These are phyloP conservation scores for Metarhizium humberi DNA, from an alignment of 2,329 filamentous ascomycete genomes.

Conservation along the genomic window DNA sequence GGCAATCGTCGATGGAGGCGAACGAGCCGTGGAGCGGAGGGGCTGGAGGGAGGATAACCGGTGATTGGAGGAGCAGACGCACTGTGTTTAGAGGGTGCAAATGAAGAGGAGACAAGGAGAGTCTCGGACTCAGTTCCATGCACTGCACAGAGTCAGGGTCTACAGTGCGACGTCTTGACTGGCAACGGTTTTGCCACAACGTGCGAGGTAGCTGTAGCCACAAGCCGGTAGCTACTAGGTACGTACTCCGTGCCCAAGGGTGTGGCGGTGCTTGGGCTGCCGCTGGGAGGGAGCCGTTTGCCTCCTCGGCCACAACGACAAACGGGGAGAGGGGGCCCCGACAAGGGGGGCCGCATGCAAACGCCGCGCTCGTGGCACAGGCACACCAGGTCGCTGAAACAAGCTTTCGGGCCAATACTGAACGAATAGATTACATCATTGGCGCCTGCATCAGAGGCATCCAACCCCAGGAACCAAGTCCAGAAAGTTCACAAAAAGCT, in stretches of 20 bases:
- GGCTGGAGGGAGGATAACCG: neutral
- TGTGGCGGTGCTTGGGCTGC: conserved; percentile 5
- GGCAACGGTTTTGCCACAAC: neutral
- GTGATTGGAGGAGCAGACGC: neutral
- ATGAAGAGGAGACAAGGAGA: no score
- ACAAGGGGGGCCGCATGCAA: no score
- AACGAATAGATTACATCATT: conserved; percentile 15
- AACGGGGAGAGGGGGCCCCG: no score
- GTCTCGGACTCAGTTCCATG: no score
- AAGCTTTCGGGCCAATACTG: neutral
- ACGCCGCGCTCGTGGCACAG: no score
- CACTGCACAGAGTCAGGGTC: no score
- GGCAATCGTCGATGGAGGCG: neutral
- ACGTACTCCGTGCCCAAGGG: neutral
- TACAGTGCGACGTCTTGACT: no score
- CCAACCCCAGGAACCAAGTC: neutral
- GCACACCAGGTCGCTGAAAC: neutral
- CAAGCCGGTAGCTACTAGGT: neutral
- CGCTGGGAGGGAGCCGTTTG: conserved; percentile 2
- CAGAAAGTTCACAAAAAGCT: neutral
- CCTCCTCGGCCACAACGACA: no score
- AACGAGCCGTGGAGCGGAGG: no score
- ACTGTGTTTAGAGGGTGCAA: neutral
- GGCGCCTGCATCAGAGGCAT: neutral
- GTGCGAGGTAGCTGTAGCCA: neutral